Conservation (phyloP, 371 early-diverging fungal genomes). For the Lichtheimia corymbifera region DNA sequence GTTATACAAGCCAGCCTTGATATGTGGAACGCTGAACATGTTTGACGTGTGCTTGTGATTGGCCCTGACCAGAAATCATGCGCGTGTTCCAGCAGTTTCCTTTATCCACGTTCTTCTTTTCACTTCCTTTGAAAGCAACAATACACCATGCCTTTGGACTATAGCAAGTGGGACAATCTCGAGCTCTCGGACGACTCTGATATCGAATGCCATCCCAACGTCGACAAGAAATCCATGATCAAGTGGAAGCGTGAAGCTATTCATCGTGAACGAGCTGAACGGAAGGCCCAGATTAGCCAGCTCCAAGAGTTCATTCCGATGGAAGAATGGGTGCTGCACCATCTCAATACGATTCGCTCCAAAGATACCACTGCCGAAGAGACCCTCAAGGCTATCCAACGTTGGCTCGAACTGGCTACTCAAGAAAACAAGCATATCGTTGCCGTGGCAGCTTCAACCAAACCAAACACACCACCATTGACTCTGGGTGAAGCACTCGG, state of each 20-base stretch:
- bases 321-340: constrained; percentile 24
- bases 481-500: constrained; percentile 6
- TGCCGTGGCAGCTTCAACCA: constrained; percentile 4
- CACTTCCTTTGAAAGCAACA: no score
- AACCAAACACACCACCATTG: constrained; percentile 7
- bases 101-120: no score
- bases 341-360: background rate
- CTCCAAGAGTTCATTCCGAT: constrained; percentile 55
- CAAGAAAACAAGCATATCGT: constrained; percentile 3
- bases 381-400: constrained; percentile 5
- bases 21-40: no score
- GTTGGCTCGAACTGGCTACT: background rate
- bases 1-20: no score
- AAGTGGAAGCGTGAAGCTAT: constrained; percentile 91
- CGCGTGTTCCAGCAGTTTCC: no score
- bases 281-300: constrained; percentile 70
- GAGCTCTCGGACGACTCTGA: constrained; percentile 97
- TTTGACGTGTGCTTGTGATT: no score
- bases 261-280: constrained; percentile 85
- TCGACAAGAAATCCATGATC: constrained; percentile 94
- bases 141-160: constrained; percentile 58
- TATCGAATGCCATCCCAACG: constrained; percentile 94
- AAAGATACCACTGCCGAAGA: background rate
- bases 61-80: no score
- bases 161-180: constrained; percentile 96